Evolutionary conservation across 2,329 filamentous ascomycete genomes (phyloP).

Genomic region (Microcera coccophila): DNA sequence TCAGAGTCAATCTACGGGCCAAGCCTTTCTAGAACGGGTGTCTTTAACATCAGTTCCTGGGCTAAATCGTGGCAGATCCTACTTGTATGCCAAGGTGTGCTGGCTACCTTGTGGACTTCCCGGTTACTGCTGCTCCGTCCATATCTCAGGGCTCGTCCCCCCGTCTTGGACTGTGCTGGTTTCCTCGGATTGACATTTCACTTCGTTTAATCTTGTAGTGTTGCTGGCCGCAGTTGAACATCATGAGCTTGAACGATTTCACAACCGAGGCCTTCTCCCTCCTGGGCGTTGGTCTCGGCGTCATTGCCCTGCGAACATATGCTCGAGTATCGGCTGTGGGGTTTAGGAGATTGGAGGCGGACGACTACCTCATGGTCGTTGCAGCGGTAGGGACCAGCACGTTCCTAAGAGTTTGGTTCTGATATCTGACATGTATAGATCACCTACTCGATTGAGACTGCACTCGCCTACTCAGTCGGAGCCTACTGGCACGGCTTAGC

Average conservation of each 20-base stretch:
- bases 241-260: not conserved
- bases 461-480: constrained; percentile 45
- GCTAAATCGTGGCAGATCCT: not conserved
- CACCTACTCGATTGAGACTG: constrained; percentile 47
- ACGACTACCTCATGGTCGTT: constrained; percentile 36
- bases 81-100: not conserved
- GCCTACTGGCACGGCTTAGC: constrained; percentile 44
- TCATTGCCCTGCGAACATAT: constrained; percentile 36
- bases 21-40: not conserved
- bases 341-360: constrained; percentile 28
- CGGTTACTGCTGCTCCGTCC: not conserved
- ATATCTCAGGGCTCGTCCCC: not conserved
- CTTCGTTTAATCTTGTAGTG: not conserved
- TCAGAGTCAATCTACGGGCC: not conserved
- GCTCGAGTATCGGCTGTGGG: constrained; percentile 33
- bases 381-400: constrained; percentile 39
- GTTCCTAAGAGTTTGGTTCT: constrained; percentile 41
- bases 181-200: not conserved
- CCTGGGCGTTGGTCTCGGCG: constrained; percentile 30
- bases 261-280: constrained; percentile 33
- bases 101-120: not conserved
- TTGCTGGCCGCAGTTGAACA: not conserved
- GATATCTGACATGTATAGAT: constrained; percentile 31
- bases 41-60: not conserved
- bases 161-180: not conserved